Evolutionary conservation across 2,329 filamentous ascomycete genomes (phyloP).

Genomic region (Botryotinia globosa): DNA sequence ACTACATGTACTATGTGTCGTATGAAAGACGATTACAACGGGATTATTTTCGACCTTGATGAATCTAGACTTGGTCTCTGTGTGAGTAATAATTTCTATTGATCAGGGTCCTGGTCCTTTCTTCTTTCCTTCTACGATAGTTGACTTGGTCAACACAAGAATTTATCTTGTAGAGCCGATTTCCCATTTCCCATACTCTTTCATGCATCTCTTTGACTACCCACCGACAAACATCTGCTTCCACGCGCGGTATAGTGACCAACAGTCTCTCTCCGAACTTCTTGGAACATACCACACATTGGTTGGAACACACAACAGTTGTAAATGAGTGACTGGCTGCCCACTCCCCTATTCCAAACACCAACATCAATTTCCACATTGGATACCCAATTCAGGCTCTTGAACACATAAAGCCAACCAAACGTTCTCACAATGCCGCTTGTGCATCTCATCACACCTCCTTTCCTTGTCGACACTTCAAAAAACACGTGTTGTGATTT

Average conservation of each 20-base stretch:
- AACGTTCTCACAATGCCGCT: background rate
- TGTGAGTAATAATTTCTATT: background rate
- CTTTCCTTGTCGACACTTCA: background rate
- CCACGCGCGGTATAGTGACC: background rate
- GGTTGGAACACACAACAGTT: background rate
- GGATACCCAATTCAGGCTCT: background rate
- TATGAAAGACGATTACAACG: background rate
- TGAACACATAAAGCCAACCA: background rate
- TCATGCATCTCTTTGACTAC: background rate
- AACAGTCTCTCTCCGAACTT: background rate
- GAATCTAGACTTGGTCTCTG: background rate
- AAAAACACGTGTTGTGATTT: background rate
- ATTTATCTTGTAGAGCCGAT: background rate
- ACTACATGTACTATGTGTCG: background rate
- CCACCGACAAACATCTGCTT: background rate
- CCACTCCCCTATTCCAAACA: background rate
- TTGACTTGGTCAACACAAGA: background rate
- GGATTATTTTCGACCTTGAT: background rate
- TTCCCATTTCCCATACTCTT: background rate
- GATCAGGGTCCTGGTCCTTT: background rate
- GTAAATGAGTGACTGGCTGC: background rate
- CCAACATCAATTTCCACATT: background rate
- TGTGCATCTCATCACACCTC: background rate
- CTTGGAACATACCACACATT: background rate
- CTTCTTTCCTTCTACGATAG: background rate